A percentile compares a stretch with the other conserved stretches of the same genome.
Conservation (phyloP, 305 asterid species). For the Andrographis paniculata region DNA sequence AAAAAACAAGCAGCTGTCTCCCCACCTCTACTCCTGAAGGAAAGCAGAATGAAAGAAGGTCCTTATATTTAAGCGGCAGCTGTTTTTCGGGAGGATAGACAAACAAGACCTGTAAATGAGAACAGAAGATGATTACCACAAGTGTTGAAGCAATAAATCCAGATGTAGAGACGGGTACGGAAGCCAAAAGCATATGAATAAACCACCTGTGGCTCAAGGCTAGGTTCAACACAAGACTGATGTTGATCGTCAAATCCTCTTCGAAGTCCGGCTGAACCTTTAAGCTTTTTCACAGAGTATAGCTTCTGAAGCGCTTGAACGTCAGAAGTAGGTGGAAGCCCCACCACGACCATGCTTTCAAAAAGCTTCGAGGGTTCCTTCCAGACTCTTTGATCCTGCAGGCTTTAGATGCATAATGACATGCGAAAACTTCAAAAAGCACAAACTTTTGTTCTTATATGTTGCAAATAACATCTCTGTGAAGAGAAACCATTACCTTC, state of each 20-base stretch:
- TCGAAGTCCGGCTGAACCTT: slow-evolving; percentile 76
- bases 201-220: slow-evolving; percentile 96
- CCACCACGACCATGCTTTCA: slow-evolving; percentile 96
- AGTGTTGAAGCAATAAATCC: neutral
- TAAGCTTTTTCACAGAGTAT: slow-evolving; percentile 68
- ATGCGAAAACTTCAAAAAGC: slow-evolving; percentile 23
- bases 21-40: slow-evolving; percentile 96
- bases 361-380: slow-evolving; percentile 81
- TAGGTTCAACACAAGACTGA: slow-evolving; percentile 84
- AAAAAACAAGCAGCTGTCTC: slow-evolving; percentile 11
- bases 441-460: neutral
- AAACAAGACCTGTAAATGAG: slow-evolving; percentile 75
- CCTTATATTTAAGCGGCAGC: slow-evolving; percentile 89
- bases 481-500: no score
- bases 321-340: slow-evolving; percentile 90
- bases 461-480: neutral
- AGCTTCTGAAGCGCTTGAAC: slow-evolving; percentile 82
- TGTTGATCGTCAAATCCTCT: slow-evolving; percentile 66
- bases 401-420: slow-evolving; percentile 27
- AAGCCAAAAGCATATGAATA: slow-evolving; percentile 8
- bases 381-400: slow-evolving; percentile 94
- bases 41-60: slow-evolving; percentile 95
- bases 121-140: slow-evolving; percentile 11
- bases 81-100: slow-evolving; percentile 98
- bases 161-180: slow-evolving; percentile 8